Conservation (phyloP, 306 rosid genomes). For the Citrullus mucosospermus region DNA sequence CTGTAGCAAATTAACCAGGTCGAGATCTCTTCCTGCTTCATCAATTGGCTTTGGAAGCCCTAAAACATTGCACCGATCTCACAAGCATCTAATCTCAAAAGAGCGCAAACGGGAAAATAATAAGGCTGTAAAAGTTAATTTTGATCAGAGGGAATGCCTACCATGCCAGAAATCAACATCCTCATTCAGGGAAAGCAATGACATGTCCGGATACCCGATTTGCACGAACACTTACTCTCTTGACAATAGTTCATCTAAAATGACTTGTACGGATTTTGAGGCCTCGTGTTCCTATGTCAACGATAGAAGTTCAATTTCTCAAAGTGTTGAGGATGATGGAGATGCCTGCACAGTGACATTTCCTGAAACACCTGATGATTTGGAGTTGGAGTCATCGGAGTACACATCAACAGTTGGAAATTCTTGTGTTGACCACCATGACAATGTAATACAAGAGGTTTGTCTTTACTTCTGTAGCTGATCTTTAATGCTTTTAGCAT, state of each 20-base stretch:
- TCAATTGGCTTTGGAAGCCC: slow-evolving; percentile 50
- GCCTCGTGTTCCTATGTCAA: slow-evolving; percentile 14
- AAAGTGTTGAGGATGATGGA: slow-evolving; percentile 15
- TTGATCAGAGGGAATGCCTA: slow-evolving; percentile 27
- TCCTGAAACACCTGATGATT: slow-evolving; percentile 19
- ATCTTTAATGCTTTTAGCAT: background rate
- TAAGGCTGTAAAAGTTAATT: slow-evolving; percentile 15
- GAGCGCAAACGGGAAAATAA: slow-evolving; percentile 42
- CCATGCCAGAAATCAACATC: slow-evolving; percentile 28
- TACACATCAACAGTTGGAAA: slow-evolving; percentile 8
- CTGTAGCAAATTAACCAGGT: slow-evolving; percentile 41
- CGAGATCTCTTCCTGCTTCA: slow-evolving; percentile 76
- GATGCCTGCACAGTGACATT: slow-evolving; percentile 12
- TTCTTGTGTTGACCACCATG: slow-evolving; percentile 15
- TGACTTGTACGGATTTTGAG: slow-evolving; percentile 16
- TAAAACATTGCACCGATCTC: slow-evolving; percentile 19
- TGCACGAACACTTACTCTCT: slow-evolving; percentile 14
- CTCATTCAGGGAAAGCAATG: slow-evolving; percentile 26
- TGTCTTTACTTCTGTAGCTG: slow-evolving; percentile 16
- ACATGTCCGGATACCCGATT: background rate
- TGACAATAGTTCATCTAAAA: slow-evolving; percentile 20
- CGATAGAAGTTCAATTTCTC: slow-evolving; percentile 19
- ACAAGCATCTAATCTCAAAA: slow-evolving; percentile 32
- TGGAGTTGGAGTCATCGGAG: slow-evolving; percentile 29
- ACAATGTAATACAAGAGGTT: slow-evolving; percentile 42